These are phyloP conservation scores for Bidens hawaiensis DNA, from an alignment of 140 eudicot species.

Conservation along the genomic window DNA sequence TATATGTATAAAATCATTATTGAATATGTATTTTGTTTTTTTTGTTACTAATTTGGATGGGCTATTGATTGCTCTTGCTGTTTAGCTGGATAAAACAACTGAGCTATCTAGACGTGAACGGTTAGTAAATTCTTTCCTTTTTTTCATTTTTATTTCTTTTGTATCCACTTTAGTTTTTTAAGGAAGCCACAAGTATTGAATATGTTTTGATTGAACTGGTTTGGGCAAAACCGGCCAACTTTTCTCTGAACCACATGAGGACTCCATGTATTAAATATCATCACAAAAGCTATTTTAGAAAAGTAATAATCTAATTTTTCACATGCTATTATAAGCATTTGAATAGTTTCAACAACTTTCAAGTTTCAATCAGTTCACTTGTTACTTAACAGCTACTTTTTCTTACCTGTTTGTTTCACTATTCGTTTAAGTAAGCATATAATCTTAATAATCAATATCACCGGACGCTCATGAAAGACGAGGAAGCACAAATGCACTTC, in stretches of 20 bases:
- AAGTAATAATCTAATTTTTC: background rate
- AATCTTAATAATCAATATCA: too few species aligned
- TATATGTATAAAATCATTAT: background rate
- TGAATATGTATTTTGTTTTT: background rate
- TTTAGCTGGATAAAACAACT: slow-evolving; percentile 82
- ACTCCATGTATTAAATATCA: background rate
- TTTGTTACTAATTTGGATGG: background rate
- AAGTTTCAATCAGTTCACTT: background rate
- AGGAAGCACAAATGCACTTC: background rate
- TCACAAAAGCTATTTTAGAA: background rate
- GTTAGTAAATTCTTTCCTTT: slow-evolving; percentile 30
- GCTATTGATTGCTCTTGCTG: slow-evolving; percentile 1
- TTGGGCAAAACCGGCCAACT: background rate
- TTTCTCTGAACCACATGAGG: background rate
- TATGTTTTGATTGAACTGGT: background rate
- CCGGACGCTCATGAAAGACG: too few species aligned
- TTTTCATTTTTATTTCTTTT: background rate
- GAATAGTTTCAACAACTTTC: background rate
- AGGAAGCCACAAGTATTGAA: background rate
- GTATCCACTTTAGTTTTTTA: background rate
- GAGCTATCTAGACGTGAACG: slow-evolving; percentile 97
- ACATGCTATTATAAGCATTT: background rate
- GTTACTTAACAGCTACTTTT: too few species aligned
- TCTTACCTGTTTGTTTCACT: background rate
- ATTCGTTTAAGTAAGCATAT: background rate